phyloP scores from a whole-genome alignment of 805 yeast genomes.

The Kockiozyma suomiensis region DNA sequence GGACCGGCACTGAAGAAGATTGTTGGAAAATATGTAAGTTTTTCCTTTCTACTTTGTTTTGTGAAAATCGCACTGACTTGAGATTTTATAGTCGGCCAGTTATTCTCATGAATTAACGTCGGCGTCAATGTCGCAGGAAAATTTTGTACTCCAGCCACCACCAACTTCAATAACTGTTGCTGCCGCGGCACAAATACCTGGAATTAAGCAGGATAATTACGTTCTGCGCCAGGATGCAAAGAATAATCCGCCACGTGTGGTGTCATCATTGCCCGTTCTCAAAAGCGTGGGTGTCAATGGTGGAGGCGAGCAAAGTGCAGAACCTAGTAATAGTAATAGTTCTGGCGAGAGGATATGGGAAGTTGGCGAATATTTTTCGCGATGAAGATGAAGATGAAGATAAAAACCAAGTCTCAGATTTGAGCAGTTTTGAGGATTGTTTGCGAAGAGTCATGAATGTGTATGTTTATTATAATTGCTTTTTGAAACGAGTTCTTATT shows the following conservation, averaged over 20 bases:
- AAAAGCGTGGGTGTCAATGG: neutral
- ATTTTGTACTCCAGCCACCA: neutral
- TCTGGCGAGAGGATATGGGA: neutral
- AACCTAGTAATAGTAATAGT: neutral
- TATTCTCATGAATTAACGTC: neutral
- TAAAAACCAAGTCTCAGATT: too few species aligned
- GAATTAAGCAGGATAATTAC: neutral
- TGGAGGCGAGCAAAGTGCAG: neutral
- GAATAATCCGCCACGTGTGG: neutral
- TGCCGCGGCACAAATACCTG: neutral
- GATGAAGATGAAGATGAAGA: too few species aligned
- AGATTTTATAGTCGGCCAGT: neutral
- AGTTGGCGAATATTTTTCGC: slow-evolving; percentile 3
- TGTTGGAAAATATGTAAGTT: slow-evolving; percentile 53
- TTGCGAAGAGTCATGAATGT: too few species aligned
- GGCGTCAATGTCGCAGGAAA: neutral
- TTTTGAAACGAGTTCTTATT: too few species aligned
- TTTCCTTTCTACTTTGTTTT: neutral
- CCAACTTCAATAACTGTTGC: neutral
- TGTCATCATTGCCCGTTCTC: neutral
- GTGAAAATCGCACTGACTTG: neutral
- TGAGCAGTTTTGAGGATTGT: too few species aligned
- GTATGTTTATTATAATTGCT: too few species aligned
- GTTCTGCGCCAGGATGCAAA: neutral
- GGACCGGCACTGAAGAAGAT: slow-evolving; percentile 59